These are phyloP conservation scores for Rhizophagus sp. DNA, from an alignment of 192 early-diverging fungal genomes.

Conservation along the genomic window DNA sequence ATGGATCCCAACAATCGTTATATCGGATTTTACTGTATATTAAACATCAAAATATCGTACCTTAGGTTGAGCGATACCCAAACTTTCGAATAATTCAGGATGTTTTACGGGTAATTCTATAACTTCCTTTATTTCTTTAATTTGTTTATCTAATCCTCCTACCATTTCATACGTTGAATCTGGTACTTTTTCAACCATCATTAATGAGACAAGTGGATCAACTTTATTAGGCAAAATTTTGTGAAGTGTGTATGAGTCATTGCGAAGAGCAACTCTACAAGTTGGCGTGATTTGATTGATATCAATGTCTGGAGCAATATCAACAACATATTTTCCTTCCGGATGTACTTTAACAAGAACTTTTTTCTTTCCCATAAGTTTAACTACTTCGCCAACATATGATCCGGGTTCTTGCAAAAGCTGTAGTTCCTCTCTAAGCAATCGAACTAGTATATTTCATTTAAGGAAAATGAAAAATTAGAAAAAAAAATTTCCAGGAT, in stretches of 20 bases:
- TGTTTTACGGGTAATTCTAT: conserved; percentile 99
- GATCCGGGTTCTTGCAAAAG: conserved; percentile 96
- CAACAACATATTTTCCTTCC: conserved; percentile 98
- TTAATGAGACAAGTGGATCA: conserved; percentile 98
- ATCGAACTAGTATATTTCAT: conserved; percentile 67
- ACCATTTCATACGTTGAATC: conserved; percentile 99
- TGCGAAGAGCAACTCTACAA: conserved; percentile 88
- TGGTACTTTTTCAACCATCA: conserved; percentile 99
- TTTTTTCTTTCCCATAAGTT: conserved; percentile 98
- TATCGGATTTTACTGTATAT: no score
- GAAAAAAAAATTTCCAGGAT: not conserved
- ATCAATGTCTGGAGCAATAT: conserved; percentile 91
- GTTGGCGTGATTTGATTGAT: conserved; percentile 89
- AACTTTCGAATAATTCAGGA: conserved; percentile 95
- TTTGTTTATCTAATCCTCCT: conserved; percentile 98
- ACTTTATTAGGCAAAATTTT: conserved; percentile 97
- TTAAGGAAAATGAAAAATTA: conserved; percentile 1
- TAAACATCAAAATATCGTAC: conserved; percentile 29
- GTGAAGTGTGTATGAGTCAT: conserved; percentile 91
- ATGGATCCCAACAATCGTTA: no score
- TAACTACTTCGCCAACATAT: conserved; percentile 96
- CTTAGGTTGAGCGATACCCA: conserved; percentile 99
- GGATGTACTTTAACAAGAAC: conserved; percentile 89
- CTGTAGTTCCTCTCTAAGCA: conserved; percentile 94
- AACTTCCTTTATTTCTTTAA: conserved; percentile 99